Percentiles rank a stretch among this genome's conserved stretches.
Evolutionary conservation across 495 filamentous ascomycete genomes (phyloP).

Genomic region (Hyphodiscus hymeniophilus): DNA sequence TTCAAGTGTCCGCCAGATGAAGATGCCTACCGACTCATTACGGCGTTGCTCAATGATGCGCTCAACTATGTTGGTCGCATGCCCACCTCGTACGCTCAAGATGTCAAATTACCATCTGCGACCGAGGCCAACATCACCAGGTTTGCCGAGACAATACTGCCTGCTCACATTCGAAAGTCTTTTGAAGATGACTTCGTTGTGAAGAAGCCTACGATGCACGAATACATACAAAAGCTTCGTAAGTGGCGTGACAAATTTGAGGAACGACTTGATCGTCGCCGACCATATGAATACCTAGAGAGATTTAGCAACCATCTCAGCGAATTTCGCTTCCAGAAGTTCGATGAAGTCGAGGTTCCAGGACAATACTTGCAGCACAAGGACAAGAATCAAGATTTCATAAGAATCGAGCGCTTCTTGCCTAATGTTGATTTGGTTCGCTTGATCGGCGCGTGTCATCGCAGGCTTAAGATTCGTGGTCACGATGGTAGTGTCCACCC

Average conservation of each 20-base stretch:
- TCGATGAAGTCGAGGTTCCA: conserved; percentile 96
- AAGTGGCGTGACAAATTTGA: conserved; percentile 98
- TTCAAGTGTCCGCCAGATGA: conserved; percentile 99
- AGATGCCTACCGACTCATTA: conserved; percentile 95
- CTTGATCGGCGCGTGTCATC: conserved; percentile 78
- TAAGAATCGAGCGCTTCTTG: conserved; percentile 92
- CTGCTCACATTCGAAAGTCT: conserved; percentile 80
- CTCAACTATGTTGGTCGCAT: conserved; percentile 79
- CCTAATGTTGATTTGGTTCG: conserved; percentile 89
- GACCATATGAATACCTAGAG: conserved; percentile 62
- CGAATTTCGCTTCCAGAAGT: conserved; percentile 94
- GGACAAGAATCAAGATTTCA: conserved; percentile 97
- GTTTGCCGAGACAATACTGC: conserved; percentile 93
- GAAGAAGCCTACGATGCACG: conserved; percentile 89
- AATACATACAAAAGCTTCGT: conserved; percentile 95
- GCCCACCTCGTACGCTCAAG: conserved; percentile 76
- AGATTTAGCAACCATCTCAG: conserved; percentile 79
- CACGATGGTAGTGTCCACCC: conserved; percentile 92
- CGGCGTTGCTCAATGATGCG: conserved; percentile 91
- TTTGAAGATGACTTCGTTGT: conserved; percentile 95
- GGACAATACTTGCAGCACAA: conserved; percentile 95
- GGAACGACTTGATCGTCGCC: conserved; percentile 88
- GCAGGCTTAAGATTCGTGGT: conserved; percentile 91
- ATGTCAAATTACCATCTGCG: conserved; percentile 79
- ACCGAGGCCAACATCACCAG: conserved; percentile 95